Evolutionary conservation across 2,329 filamentous ascomycete species (phyloP).

Genomic region (Graphilbum sp.): DNA sequence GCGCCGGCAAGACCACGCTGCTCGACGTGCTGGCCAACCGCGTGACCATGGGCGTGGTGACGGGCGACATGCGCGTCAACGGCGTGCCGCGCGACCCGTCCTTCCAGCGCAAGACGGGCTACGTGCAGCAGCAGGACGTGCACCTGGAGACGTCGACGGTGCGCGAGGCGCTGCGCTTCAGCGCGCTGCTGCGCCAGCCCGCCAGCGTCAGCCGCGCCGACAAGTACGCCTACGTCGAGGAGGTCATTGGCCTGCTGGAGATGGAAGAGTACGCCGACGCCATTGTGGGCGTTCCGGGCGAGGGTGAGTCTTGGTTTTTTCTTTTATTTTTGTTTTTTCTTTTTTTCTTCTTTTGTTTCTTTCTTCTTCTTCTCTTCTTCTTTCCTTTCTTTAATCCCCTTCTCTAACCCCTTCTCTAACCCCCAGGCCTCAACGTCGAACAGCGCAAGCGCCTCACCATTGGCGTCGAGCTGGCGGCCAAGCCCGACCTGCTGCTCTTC

Average conservation of each 20-base stretch:
- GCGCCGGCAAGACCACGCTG: constrained; percentile 88
- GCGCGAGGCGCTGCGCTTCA: constrained; percentile 75
- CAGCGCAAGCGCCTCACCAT: constrained; percentile 65
- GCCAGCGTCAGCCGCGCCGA: constrained; percentile 54
- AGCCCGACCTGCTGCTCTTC: constrained; percentile 50
- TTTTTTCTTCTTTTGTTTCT: not conserved
- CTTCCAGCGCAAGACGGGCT: constrained; percentile 85
- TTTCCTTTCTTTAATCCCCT: not conserved
- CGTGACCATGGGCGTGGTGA: constrained; percentile 76
- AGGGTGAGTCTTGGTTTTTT: constrained; percentile 25
- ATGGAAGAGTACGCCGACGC: constrained; percentile 87
- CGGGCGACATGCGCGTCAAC: constrained; percentile 60
- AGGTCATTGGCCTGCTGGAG: constrained; percentile 78
- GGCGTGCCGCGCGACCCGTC: constrained; percentile 54
- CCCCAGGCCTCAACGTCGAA: constrained; percentile 49
- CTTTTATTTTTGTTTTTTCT: not conserved
- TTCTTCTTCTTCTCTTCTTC: no score
- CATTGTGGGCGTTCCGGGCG: constrained; percentile 76
- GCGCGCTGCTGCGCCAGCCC: constrained; percentile 71
- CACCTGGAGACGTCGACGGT: constrained; percentile 75
- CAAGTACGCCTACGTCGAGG: constrained; percentile 75
- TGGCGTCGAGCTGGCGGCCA: constrained; percentile 88
- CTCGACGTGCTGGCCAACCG: constrained; percentile 74
- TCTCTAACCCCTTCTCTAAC: no score
- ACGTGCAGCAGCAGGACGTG: constrained; percentile 85